Base-by-base conservation (phyloP, 1,284 basidiomycete genomes). In the Pascua sp. region DNA sequence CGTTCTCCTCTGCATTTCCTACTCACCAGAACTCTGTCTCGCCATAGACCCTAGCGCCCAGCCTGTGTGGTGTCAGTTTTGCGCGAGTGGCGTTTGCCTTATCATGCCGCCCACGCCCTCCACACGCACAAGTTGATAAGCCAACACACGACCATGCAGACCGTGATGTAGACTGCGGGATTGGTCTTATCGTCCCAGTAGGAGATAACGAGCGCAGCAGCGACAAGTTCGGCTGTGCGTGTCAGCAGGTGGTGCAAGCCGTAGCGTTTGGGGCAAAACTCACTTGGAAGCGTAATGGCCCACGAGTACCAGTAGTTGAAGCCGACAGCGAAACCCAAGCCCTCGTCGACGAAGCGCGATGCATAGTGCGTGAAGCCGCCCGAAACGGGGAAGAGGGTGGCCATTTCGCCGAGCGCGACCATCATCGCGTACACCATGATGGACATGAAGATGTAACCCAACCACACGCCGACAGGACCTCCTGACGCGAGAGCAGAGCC, bases 321-420 rank as follows among this genome's bases (percentile, higher is more conserved):
- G 10, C 66, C 60, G 11, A 67, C 50, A 38, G 49, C 79, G 58
- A 81, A 81, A 16, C 79, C 79, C 12, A 83, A 64, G 11, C 79
- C 76, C 9, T 80, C 79, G 59, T 82, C 79, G 55, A 82, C 78
- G 67, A 83, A 84, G 17, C 82, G 79, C 15, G 70, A 60, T 11
- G 71, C 68, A 49, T 75, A 76, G 53, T 75, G 72, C 11, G 75
- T 75, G 66, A 76, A 76, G 13, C 67, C 72, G 36, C 76, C 76
- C 1, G 74, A 56, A 17, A 75, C 68, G 7, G 76, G 75, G 60
- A 66, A 71, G 15, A 77, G 62, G 15, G 78, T 74, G 9, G 77
- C 77, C 75, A 80, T 77, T 63, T 80, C 79, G 47, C 77, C 77
- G 9, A 78, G 65, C 2, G 73, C 72, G 4, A 76, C 71, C 73